These are phyloP conservation scores for Thermomucor indicae-seudaticae DNA, from an alignment of 371 early-diverging fungal genomes.

Conservation along the genomic window DNA sequence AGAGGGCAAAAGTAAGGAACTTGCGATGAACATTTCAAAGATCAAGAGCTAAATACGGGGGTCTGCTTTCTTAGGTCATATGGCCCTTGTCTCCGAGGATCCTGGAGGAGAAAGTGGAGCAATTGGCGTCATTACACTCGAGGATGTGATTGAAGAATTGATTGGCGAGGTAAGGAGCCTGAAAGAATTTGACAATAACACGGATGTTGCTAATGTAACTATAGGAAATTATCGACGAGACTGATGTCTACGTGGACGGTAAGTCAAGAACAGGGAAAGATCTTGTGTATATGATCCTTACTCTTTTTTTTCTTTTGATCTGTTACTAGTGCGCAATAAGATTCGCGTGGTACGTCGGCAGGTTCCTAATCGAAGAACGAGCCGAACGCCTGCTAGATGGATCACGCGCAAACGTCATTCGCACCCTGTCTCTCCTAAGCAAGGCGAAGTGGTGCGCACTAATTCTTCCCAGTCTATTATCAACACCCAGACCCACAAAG, in stretches of 20 bases:
- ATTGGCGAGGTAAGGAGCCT: constrained; percentile 63
- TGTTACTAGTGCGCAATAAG: constrained; percentile 26
- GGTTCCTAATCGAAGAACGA: constrained; percentile 12
- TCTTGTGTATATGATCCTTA: no score
- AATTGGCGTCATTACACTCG: constrained; percentile 92
- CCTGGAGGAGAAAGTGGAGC: constrained; percentile 44
- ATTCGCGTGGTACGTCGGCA: constrained; percentile 34
- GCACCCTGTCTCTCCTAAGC: neutral
- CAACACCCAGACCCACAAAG: neutral
- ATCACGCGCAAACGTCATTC: neutral
- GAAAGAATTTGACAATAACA: neutral
- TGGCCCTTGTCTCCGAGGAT: constrained; percentile 70
- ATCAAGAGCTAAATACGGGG: neutral
- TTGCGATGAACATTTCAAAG: neutral
- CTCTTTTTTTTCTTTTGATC: no score
- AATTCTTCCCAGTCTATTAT: neutral
- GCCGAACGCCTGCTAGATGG: neutral
- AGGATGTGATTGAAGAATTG: constrained; percentile 96
- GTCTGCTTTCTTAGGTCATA: constrained; percentile 41
- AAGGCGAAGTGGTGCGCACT: neutral
- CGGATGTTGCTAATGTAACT: neutral
- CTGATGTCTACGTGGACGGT: constrained; percentile 88
- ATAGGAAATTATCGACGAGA: constrained; percentile 90
- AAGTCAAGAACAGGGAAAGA: constrained; percentile 2
- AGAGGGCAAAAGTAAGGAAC: constrained; percentile 67